Evolutionary conservation across 441 rosid genomes (phyloP).

Genomic region (Pelargonium cotyledonis): DNA sequence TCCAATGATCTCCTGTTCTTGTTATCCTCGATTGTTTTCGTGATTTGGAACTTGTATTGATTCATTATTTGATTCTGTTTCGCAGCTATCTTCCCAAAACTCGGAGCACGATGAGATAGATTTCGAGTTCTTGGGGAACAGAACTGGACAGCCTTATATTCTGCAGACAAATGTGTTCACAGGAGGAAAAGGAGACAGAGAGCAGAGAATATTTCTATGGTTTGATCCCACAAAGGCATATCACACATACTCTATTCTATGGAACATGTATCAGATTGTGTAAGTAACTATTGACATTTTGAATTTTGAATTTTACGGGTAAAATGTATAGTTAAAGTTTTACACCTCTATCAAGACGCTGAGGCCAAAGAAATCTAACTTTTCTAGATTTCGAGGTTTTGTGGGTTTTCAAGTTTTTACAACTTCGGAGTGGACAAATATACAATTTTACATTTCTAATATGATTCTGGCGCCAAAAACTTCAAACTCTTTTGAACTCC

Average conservation of each 20-base stretch:
- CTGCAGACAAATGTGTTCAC: constrained; percentile 57
- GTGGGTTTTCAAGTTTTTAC: no score
- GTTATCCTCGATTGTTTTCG: no score
- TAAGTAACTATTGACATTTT: constrained; percentile 20
- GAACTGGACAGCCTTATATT: constrained; percentile 56
- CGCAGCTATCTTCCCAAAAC: constrained; percentile 71
- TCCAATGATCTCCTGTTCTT: background rate
- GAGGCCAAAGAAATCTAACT: no score
- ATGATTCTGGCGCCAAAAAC: no score
- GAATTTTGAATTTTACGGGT: no score
- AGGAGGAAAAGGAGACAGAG: constrained; percentile 52
- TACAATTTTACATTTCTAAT: no score
- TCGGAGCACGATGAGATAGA: constrained; percentile 64
- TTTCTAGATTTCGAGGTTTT: no score
- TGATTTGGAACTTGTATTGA: background rate
- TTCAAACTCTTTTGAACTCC: background rate
- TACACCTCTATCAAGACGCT: no score
- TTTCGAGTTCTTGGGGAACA: constrained; percentile 64
- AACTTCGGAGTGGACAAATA: no score
- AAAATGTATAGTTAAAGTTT: no score
- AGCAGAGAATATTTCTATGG: constrained; percentile 56
- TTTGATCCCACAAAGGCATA: constrained; percentile 44
- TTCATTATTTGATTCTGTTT: constrained; percentile 5
- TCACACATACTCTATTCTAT: constrained; percentile 48
- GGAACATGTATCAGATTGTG: constrained; percentile 60